These are phyloP conservation scores for Coleophoma crateriformis DNA, from an alignment of 2,329 filamentous ascomycete genomes.

Conservation along the genomic window DNA sequence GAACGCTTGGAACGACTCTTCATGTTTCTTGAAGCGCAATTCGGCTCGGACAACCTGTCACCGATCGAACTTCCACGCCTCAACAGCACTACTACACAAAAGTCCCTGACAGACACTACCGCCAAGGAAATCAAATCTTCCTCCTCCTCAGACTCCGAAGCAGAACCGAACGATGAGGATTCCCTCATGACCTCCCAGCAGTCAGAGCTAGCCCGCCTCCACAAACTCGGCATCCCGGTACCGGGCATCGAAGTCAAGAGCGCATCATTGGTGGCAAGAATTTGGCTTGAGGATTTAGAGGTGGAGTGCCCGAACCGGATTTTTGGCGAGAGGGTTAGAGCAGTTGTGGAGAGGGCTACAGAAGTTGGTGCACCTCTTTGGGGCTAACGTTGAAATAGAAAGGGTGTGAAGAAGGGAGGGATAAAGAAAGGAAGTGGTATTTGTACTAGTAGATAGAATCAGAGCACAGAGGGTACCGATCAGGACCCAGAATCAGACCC, in stretches of 20 bases:
- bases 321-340: slow-evolving; percentile 77
- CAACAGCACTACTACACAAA: slow-evolving; percentile 22
- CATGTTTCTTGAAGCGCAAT: slow-evolving; percentile 96
- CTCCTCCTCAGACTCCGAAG: slow-evolving; percentile 9
- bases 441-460: too few species aligned
- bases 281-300: slow-evolving; percentile 89
- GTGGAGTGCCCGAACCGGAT: slow-evolving; percentile 79
- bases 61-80: slow-evolving; percentile 66
- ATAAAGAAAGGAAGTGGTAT: too few species aligned
- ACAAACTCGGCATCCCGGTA: slow-evolving; percentile 81
- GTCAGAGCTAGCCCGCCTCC: slow-evolving; percentile 70
- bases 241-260: slow-evolving; percentile 83
- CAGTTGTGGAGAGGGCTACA: slow-evolving; percentile 83
- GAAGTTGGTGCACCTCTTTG: slow-evolving; percentile 79
- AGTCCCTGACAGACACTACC: slow-evolving; percentile 4
- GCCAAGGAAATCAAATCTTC: slow-evolving; percentile 3
- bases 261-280: slow-evolving; percentile 78
- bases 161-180: slow-evolving; percentile 29
- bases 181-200: slow-evolving; percentile 31
- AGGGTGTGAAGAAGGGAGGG: too few species aligned
- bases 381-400: slow-evolving; percentile 28
- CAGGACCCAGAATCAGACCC: too few species aligned
- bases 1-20: slow-evolving; percentile 81
- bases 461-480: too few species aligned
- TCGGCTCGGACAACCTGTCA: slow-evolving; percentile 74